Percentiles rank a stretch among this genome's conserved stretches.
Evolutionary conservation across 2,329 filamentous ascomycete genomes (phyloP).

Genomic region (Pseudogymnoascus sp.): DNA sequence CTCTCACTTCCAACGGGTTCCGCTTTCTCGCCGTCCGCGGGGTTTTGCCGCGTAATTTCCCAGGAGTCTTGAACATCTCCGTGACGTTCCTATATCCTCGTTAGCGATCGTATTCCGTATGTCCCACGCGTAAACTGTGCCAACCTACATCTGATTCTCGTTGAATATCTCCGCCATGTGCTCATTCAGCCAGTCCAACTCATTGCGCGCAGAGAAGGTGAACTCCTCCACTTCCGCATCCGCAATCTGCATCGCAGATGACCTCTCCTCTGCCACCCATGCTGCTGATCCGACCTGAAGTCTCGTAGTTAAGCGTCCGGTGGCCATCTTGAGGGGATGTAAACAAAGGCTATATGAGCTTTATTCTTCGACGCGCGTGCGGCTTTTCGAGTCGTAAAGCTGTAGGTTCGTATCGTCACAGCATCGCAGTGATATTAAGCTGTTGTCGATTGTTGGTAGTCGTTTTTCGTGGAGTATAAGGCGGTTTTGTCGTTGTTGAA

Average conservation of each 20-base stretch:
- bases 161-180: conserved; percentile 95
- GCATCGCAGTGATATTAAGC: conserved; percentile 1
- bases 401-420: not conserved
- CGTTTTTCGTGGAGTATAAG: conserved; percentile 1
- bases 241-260: conserved; percentile 67
- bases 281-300: conserved; percentile 68
- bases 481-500: conserved; percentile 1
- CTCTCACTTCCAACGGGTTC: conserved; percentile 49
- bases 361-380: not conserved
- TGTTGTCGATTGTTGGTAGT: conserved; percentile 1
- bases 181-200: conserved; percentile 96
- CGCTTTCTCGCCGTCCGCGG: conserved; percentile 62
- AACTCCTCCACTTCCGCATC: conserved; percentile 87
- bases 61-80: conserved; percentile 92
- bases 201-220: conserved; percentile 82
- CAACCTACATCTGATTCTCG: conserved; percentile 72
- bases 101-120: conserved; percentile 15
- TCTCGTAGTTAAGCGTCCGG: conserved; percentile 39
- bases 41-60: conserved; percentile 74
- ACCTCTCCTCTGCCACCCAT: conserved; percentile 82
- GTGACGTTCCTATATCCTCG: conserved; percentile 64
- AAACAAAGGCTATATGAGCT: conserved; percentile 4
- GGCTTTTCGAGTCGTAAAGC: conserved; percentile 3
- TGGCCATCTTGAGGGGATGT: conserved; percentile 22
- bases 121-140: conserved; percentile 17